These are phyloP conservation scores for Pyrus hybrid DNA, from an alignment of 331 rosid genomes.

Conservation along the genomic window DNA sequence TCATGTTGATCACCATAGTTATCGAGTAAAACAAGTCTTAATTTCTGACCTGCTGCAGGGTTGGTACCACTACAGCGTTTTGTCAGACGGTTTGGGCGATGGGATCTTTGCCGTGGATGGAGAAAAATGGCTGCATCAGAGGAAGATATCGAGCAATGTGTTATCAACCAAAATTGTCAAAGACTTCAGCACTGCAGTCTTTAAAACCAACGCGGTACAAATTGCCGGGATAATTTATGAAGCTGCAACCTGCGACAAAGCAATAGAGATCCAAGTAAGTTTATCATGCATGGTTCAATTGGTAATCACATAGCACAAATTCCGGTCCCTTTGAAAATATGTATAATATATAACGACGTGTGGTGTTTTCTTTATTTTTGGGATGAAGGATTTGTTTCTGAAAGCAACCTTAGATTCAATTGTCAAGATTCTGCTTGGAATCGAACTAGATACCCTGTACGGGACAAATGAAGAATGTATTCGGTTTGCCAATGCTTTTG, in stretches of 20 bases:
- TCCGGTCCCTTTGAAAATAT: too few species aligned
- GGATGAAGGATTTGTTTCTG: conserved; percentile 5
- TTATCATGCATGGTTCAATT: too few species aligned
- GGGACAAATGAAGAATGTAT: too few species aligned
- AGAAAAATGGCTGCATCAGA: conserved; percentile 10
- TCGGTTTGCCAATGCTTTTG: conserved; percentile 2
- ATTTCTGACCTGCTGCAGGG: neutral
- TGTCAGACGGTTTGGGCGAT: neutral
- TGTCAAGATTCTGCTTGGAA: conserved; percentile 9
- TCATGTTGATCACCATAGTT: neutral
- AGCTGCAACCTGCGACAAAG: too few species aligned
- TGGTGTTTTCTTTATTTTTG: neutral
- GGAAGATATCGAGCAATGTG: conserved; percentile 10
- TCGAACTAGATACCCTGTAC: conserved; percentile 9
- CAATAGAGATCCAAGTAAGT: too few species aligned
- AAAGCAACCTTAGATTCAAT: conserved; percentile 3
- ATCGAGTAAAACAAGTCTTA: too few species aligned
- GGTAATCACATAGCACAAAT: too few species aligned
- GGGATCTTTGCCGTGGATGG: conserved; percentile 6
- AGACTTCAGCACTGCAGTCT: too few species aligned
- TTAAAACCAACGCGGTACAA: too few species aligned
- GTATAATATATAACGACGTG: neutral
- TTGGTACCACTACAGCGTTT: conserved; percentile 1
- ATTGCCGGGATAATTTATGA: too few species aligned
- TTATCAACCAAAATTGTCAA: conserved; percentile 10